Percentiles rank a stretch among this genome's conserved stretches.
phyloP scores from a whole-genome alignment of 805 yeast species.

The Clavispora phyllophila region DNA sequence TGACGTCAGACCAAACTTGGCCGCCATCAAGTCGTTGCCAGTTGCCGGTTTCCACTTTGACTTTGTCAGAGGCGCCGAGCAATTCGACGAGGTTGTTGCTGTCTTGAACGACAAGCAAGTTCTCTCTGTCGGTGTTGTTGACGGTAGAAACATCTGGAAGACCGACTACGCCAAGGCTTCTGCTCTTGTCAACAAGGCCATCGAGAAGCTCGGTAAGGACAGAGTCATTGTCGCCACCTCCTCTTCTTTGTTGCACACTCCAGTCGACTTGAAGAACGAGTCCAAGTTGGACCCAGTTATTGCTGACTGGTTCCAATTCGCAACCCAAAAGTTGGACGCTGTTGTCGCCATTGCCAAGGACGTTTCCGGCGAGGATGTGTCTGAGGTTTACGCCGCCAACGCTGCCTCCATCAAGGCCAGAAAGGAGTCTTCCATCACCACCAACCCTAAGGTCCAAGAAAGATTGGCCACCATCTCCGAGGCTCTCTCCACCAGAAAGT shows the following conservation, averaged over 20 bases:
- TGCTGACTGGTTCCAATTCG: slow-evolving; percentile 98
- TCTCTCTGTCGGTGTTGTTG: slow-evolving; percentile 94
- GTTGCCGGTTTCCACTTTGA: slow-evolving; percentile 96
- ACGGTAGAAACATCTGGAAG: slow-evolving; percentile 99
- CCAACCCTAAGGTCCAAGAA: slow-evolving; percentile 83
- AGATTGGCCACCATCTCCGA: slow-evolving; percentile 77
- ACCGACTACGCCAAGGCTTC: slow-evolving; percentile 87
- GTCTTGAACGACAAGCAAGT: slow-evolving; percentile 66
- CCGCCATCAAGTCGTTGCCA: slow-evolving; percentile 83
- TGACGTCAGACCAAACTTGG: slow-evolving; percentile 95
- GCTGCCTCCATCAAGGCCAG: slow-evolving; percentile 83
- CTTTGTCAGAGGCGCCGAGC: slow-evolving; percentile 94
- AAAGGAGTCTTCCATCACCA: slow-evolving; percentile 81
- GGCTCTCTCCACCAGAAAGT: slow-evolving; percentile 74
- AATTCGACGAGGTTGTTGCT: slow-evolving; percentile 75
- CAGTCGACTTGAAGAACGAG: slow-evolving; percentile 93
- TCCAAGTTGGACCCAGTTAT: slow-evolving; percentile 83
- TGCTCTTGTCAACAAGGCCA: slow-evolving; percentile 74
- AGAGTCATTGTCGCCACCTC: slow-evolving; percentile 90
- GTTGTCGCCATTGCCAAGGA: slow-evolving; percentile 89
- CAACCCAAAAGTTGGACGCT: slow-evolving; percentile 92
- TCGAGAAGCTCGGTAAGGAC: slow-evolving; percentile 78
- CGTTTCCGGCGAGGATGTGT: slow-evolving; percentile 75
- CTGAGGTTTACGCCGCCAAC: slow-evolving; percentile 76
- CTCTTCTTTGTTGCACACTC: slow-evolving; percentile 96